Percentiles rank a stretch among this genome's conserved stretches.
phyloP scores from a whole-genome alignment of 768 basidiomycete species.

The Clavulina sp. region DNA sequence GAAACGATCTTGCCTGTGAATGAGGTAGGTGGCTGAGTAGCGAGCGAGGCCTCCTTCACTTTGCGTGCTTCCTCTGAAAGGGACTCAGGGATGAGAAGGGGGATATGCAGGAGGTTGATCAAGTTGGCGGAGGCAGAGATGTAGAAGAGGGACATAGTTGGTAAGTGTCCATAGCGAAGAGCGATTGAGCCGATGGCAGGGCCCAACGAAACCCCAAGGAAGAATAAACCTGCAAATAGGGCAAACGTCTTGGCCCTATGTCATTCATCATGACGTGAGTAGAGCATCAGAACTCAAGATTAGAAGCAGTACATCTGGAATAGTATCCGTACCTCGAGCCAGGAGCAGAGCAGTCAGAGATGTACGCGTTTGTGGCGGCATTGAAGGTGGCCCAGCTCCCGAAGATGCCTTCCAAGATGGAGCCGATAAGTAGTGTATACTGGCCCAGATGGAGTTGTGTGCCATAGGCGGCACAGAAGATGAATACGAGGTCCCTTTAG shows the following conservation, averaged over 20 bases:
- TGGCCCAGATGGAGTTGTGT: constrained; percentile 37
- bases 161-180: constrained; percentile 26
- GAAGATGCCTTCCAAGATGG: constrained; percentile 59
- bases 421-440: constrained; percentile 56
- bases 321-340: constrained; percentile 31
- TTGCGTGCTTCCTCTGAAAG: constrained; percentile 21
- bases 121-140: constrained; percentile 26
- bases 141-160: constrained; percentile 38
- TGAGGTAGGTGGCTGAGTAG: constrained; percentile 11
- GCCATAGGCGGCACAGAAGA: constrained; percentile 46
- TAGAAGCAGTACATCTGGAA: no score
- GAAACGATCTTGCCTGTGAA: not conserved
- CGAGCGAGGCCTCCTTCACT: no score
- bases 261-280: no score
- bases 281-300: no score
- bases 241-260: constrained; percentile 25
- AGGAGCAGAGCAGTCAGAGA: constrained; percentile 63
- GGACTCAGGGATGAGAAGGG: constrained; percentile 37
- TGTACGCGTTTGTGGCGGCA: constrained; percentile 43
- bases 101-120: constrained; percentile 38
- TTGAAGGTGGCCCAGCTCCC: constrained; percentile 59
- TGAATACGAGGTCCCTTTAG: constrained; percentile 55
- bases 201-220: constrained; percentile 59
- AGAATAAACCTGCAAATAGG: constrained; percentile 56
- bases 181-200: constrained; percentile 48